Percentiles rank a stretch among this genome's conserved stretches.
Conservation (phyloP, 192 early-diverging fungal genomes). For the Linnemannia hyalina region DNA sequence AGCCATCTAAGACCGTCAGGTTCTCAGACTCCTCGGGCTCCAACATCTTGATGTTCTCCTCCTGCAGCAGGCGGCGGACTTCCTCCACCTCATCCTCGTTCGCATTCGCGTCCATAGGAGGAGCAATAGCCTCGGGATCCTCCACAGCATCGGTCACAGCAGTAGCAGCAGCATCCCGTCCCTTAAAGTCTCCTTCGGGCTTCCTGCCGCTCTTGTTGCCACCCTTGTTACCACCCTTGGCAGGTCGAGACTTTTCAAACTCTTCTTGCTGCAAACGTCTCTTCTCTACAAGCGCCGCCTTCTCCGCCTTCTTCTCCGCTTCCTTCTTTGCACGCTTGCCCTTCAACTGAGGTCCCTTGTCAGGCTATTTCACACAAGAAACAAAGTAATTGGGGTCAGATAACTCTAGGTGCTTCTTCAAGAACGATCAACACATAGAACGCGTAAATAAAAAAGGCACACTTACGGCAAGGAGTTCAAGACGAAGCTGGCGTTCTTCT, state of each 20-base stretch:
- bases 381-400: neutral
- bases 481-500: conserved; percentile 86
- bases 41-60: conserved; percentile 69
- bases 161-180: neutral
- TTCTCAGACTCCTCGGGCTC: conserved; percentile 68
- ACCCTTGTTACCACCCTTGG: conserved; percentile 30
- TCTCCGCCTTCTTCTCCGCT: conserved; percentile 61
- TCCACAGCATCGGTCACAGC: neutral
- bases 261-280: conserved; percentile 38
- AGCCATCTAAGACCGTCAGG: conserved; percentile 78
- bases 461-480: conserved; percentile 83
- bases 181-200: conserved; percentile 24
- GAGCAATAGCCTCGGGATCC: conserved; percentile 11
- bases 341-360: conserved; percentile 78
- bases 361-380: conserved; percentile 56
- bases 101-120: conserved; percentile 18
- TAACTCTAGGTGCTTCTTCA: neutral
- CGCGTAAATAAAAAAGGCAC: neutral
- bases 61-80: conserved; percentile 67
- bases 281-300: conserved; percentile 46
- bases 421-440: neutral
- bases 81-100: conserved; percentile 58
- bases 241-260: conserved; percentile 21
- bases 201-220: conserved; percentile 39
- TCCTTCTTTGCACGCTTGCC: conserved; percentile 80